A percentile compares a stretch with the other conserved stretches of the same genome.
Conservation (phyloP, 2,329 filamentous ascomycete genomes). For the Eutypa lata region DNA sequence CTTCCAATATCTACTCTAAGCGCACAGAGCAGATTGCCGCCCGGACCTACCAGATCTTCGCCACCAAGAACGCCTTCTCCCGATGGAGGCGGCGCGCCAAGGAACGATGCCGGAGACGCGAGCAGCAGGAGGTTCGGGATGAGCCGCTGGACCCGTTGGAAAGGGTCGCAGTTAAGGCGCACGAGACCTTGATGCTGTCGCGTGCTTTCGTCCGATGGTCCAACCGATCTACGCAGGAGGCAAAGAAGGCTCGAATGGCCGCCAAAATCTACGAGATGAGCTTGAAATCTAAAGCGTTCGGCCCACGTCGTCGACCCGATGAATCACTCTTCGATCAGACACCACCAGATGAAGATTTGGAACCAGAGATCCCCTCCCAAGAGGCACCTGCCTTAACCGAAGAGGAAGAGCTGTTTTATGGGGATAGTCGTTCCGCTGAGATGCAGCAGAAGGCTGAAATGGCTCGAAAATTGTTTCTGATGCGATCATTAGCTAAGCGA, state of each 20-base stretch:
- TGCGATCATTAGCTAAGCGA: neutral
- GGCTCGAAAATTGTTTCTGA: neutral
- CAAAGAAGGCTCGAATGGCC: slow-evolving; percentile 23
- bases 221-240: slow-evolving; percentile 27
- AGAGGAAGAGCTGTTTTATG: neutral
- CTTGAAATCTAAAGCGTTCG: slow-evolving; percentile 27
- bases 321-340: neutral
- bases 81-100: slow-evolving; percentile 21
- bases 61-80: slow-evolving; percentile 18
- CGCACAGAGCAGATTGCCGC: slow-evolving; percentile 26
- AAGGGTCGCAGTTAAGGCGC: slow-evolving; percentile 23
- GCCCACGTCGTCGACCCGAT: slow-evolving; percentile 7
- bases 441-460: neutral
- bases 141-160: slow-evolving; percentile 21
- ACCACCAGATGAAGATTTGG: neutral
- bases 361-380: neutral
- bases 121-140: slow-evolving; percentile 9
- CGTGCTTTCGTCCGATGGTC: slow-evolving; percentile 27
- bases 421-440: neutral
- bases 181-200: slow-evolving; percentile 26
- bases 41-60: slow-evolving; percentile 24
- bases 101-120: slow-evolving; percentile 12
- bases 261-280: slow-evolving; percentile 25
- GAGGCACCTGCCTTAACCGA: neutral
- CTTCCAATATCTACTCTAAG: slow-evolving; percentile 26